A percentile compares a stretch with the other conserved stretches of the same genome.
phyloP scores from a whole-genome alignment of 2,329 filamentous ascomycete species.

The Erysiphe neolycopersici region DNA sequence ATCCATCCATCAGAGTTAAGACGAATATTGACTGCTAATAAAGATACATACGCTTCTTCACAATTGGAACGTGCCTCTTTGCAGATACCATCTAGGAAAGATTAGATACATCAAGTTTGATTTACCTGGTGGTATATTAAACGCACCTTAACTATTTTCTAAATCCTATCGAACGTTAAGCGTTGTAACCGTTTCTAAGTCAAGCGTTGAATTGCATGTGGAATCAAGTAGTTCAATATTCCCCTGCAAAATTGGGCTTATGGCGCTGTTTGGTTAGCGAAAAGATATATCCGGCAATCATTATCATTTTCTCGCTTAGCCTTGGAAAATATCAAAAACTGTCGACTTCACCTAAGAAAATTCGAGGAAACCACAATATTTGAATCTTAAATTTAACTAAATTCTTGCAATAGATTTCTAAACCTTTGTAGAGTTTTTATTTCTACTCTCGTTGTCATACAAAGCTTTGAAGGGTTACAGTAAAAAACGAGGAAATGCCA shows the following conservation, averaged over 20 bases:
- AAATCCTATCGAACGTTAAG: background rate
- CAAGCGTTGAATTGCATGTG: background rate
- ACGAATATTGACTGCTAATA: background rate
- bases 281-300: background rate
- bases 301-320: background rate
- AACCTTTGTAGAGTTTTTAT: no score
- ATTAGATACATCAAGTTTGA: background rate
- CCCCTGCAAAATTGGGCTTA: background rate
- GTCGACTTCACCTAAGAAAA: no score
- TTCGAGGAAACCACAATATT: no score
- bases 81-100: slow-evolving; percentile 73
- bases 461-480: no score
- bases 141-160: background rate
- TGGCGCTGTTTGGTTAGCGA: background rate
- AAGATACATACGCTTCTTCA: slow-evolving; percentile 93
- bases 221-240: background rate
- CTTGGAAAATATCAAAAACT: background rate
- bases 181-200: background rate
- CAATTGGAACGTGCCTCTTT: slow-evolving; percentile 98
- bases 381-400: no score
- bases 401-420: no score
- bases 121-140: background rate
- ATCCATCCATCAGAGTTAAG: slow-evolving; percentile 10
- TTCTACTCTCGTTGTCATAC: no score
- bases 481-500: no score